Base-by-base conservation (phyloP, 129 eudicot species). In the Glebionis coronaria region DNA sequence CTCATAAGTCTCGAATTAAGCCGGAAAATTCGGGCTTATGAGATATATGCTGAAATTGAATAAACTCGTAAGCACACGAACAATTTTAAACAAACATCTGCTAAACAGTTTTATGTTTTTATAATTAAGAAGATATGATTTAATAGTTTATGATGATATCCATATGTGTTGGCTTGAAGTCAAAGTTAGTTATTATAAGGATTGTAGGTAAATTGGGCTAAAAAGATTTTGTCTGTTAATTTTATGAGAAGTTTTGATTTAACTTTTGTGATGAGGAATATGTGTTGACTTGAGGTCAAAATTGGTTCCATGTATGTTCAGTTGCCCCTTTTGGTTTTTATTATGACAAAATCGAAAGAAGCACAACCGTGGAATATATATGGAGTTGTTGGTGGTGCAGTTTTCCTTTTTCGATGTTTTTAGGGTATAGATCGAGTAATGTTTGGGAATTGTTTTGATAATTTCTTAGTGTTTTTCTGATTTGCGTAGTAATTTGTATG, bases 261-360 rank as follows among this genome's bases (percentile, higher is more conserved):
- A 29, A 4, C 38, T 29, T 29, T 29, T 29, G 38, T 29, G 38
- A 29, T 4, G 38, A 29, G 38, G 3, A 29, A 29, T 29, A 53
- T 12, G 28, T 3, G 14, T 73, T 56, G 66, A 73, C 72, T 56
- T 46, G 38, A 46, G 35, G 44, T 31, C 45, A 66, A 56, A 46
- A 56, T 66, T 18, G 21, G 12, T 57, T 9, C n/a, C n/a, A 29
- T 28, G 47, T 52, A 61, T 14, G 6, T 57, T 47, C 18, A 21
- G 8, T 56, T 51, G 12, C 45, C 25, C 15, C 7, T 29, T 27
- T 69, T 44, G 5, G 58, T 25, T 58, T 59, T 59, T 11, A 27
- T 28, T n/a, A 15, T 6, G 29, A 44, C 40, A 56, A 52, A 29
- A 65, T 73, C 19, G 27, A 27, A 25, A 27, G 65, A 21, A 11